Evolutionary conservation across 169 alveolate species (phyloP).

Genomic region (Amoebophrya sp.): DNA sequence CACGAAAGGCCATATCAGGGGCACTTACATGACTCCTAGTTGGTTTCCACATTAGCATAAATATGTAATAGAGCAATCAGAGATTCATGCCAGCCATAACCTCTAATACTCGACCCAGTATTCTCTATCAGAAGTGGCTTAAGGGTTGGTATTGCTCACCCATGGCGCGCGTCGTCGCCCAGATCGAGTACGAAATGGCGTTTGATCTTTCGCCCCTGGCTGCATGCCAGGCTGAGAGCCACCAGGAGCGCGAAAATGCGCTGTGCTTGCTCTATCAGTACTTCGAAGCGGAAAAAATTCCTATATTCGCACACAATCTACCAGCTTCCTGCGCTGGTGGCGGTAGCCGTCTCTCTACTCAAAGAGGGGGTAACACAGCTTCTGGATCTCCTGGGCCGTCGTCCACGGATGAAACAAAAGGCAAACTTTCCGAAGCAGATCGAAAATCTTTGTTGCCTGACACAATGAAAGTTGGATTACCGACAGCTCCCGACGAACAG

Average conservation of each 20-base stretch:
- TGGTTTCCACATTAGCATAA: too few species aligned
- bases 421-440: too few species aligned
- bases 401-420: too few species aligned
- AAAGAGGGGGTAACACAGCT: not conserved
- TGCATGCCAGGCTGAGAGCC: not conserved
- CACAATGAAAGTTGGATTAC: not conserved
- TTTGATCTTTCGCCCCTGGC: not conserved
- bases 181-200: not conserved
- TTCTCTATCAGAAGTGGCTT: not conserved
- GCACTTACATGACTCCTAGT: too few species aligned
- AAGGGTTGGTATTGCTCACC: constrained; percentile 9
- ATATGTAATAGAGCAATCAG: too few species aligned
- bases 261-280: not conserved
- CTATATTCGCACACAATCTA: not conserved
- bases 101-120: not conserved
- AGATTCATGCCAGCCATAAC: too few species aligned
- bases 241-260: not conserved
- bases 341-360: too few species aligned
- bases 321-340: not conserved
- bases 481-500: not conserved
- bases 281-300: not conserved
- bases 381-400: not conserved
- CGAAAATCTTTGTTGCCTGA: too few species aligned
- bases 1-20: too few species aligned
- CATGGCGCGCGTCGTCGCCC: not conserved